A percentile compares a stretch with the other conserved stretches of the same genome.
These are phyloP conservation scores for Sporothrix dimorphospora DNA, from an alignment of 2,329 filamentous ascomycete genomes.

Conservation along the genomic window DNA sequence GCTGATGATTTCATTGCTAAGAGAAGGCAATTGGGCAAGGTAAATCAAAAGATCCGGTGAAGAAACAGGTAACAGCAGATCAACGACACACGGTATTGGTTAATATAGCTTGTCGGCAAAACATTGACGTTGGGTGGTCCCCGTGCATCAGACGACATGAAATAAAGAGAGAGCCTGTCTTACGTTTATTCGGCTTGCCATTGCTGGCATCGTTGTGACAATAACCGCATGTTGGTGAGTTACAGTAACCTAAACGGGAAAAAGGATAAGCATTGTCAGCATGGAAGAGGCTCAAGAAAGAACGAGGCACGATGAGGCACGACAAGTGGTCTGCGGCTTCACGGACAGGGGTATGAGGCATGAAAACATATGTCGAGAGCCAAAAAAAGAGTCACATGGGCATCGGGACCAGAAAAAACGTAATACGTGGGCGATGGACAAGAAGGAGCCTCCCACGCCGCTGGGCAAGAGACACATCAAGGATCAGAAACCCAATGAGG, in stretches of 20 bases:
- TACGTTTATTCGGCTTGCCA: conserved; percentile 29
- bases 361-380: background rate
- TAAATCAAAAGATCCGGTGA: background rate
- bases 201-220: conserved; percentile 27
- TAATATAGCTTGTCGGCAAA: background rate
- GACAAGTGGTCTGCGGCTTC: background rate
- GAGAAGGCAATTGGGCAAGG: background rate
- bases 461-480: background rate
- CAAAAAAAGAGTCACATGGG: conserved; percentile 26
- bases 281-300: background rate
- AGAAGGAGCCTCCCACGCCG: background rate
- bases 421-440: conserved; percentile 11
- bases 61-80: background rate
- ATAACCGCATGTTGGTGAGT: conserved; percentile 30
- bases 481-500: background rate
- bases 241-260: conserved; percentile 29
- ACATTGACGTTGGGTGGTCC: background rate
- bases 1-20: background rate
- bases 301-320: background rate
- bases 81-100: background rate
- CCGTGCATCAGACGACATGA: background rate
- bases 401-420: background rate
- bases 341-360: background rate
- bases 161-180: background rate
- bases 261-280: background rate